These are phyloP conservation scores for Podospora pseudocomata DNA, from an alignment of 495 filamentous ascomycete genomes.

Conservation along the genomic window DNA sequence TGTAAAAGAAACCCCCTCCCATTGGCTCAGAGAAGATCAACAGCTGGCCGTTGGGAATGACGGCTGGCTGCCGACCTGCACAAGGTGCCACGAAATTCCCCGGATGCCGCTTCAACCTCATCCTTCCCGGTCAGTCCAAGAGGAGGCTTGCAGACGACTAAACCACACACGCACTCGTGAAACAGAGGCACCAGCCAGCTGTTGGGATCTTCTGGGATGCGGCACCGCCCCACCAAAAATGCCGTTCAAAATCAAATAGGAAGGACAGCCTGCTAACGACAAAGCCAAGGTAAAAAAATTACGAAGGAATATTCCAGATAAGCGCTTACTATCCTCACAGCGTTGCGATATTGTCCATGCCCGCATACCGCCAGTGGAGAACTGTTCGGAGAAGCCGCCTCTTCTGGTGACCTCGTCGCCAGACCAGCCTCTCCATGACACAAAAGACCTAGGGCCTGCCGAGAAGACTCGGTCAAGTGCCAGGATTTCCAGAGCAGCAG, in stretches of 20 bases:
- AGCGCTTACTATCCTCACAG: neutral
- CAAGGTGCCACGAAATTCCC: neutral
- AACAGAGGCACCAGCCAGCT: neutral
- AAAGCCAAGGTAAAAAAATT: neutral
- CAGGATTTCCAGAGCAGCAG: neutral
- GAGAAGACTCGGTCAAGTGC: neutral
- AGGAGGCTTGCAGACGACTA: too few relatives aligned
- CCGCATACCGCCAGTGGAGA: neutral
- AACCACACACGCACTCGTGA: too few relatives aligned
- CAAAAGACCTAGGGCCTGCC: neutral
- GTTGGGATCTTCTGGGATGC: neutral
- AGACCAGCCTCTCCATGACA: neutral
- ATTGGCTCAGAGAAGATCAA: neutral
- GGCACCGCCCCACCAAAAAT: neutral
- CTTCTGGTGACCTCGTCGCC: neutral
- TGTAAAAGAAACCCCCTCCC: neutral
- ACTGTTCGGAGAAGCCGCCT: neutral
- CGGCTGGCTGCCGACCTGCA: slow-evolving; percentile 2
- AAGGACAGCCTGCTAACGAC: neutral
- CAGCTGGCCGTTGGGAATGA: slow-evolving; percentile 5
- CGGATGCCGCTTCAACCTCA: neutral
- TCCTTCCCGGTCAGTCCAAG: neutral
- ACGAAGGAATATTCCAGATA: neutral
- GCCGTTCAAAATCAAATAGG: neutral
- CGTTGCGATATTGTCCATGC: neutral